Evolutionary conservation across 2,329 filamentous ascomycete genomes (phyloP), one percentile per base, ranked within the genome.

Genomic region (Ciborinia camelliae): DNA sequence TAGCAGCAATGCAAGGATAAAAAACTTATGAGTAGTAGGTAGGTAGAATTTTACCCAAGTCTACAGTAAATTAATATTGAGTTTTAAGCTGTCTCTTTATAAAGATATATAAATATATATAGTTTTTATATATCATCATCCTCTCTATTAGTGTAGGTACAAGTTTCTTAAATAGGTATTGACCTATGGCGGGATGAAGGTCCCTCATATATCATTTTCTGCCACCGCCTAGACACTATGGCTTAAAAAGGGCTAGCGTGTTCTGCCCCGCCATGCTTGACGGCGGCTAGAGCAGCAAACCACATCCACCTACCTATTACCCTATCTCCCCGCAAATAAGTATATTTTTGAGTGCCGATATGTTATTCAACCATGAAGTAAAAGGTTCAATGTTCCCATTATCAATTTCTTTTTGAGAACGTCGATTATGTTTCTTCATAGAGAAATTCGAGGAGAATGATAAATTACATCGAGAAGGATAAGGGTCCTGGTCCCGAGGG

Each of bases 1-100:
- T 62, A 60, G 23, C n/a, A 57, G n/a, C 39, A 23, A 43, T 53
- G 35, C 59, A 54, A 53, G 59, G 47, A 53, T 53, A 28, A 62
- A 52, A 53, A 53, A 37, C 23, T 23, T 39, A n/a, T 18, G 10
- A 61, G 20, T 12, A 9, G 14, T 23, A 4, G 6, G 4, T 23
- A 50, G 28, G 20, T 30, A 28, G 7, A 61, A 37, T n/a, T 52
- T 53, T 45, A 4, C 15, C 20, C 18, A 10, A 45, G n/a, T 32
- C 32, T 18, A 15, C 30, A 28, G 18, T 4, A 23, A 26, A 43
- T 26, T 37, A 23, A 18, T 6, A 18, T 18, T 23, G n/a, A 52
- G 14, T 26, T 37, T n/a, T 12, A 37, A 26, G 8, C 35, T 37
- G 12, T 8, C 12, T 37, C 10, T 12, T n/a, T 53, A n/a, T n/a